These are phyloP conservation scores for Kwoniella pini DNA, from an alignment of 768 basidiomycete species.

Conservation along the genomic window DNA sequence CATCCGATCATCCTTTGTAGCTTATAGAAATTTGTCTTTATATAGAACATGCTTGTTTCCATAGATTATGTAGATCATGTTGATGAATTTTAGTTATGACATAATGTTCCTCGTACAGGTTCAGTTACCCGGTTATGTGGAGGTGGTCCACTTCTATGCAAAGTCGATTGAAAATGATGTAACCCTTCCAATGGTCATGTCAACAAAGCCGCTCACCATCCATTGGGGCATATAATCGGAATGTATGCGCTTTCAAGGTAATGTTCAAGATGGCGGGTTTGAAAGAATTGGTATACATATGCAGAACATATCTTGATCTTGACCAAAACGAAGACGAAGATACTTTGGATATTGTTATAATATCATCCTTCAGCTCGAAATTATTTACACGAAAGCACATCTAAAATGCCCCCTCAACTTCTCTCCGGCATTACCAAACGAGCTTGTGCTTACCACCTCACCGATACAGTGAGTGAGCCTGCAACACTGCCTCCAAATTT, in stretches of 20 bases:
- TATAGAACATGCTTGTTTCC: slow-evolving; percentile 8
- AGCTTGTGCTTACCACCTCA: slow-evolving; percentile 22
- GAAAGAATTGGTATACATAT: background rate
- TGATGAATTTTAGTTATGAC: background rate
- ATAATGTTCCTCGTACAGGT: no score
- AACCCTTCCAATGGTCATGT: slow-evolving; percentile 1
- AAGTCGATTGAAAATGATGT: background rate
- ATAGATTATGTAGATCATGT: slow-evolving; percentile 1
- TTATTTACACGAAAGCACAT: no score
- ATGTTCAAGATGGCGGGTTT: slow-evolving; percentile 26
- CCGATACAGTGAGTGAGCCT: slow-evolving; percentile 19
- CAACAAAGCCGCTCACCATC: background rate
- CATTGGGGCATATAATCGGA: background rate
- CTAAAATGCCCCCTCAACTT: slow-evolving; percentile 9
- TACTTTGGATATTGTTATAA: background rate
- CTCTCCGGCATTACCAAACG: background rate
- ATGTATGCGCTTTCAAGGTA: background rate
- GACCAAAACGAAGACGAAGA: no score
- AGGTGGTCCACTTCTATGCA: background rate
- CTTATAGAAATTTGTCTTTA: background rate
- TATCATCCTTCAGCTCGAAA: no score
- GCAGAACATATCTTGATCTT: background rate
- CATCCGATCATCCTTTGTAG: background rate
- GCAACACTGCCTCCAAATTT: background rate
- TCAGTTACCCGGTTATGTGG: background rate